Conservation (phyloP, 345 rosid genomes). For the Excoecaria agallocha region DNA sequence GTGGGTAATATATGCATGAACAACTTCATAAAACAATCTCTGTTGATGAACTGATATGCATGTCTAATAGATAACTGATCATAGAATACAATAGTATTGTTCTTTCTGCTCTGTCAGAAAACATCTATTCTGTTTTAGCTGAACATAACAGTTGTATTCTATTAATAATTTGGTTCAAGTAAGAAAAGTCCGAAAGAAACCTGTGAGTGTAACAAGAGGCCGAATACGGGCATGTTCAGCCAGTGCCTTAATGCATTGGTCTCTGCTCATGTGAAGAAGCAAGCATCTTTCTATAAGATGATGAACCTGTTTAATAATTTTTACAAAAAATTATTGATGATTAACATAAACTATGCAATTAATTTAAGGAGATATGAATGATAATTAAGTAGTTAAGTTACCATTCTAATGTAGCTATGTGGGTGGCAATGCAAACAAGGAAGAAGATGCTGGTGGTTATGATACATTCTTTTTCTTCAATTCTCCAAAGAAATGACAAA, state of each 20-base stretch:
- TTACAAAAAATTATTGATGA: background rate
- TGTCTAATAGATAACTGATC: too few species aligned
- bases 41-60: too few species aligned
- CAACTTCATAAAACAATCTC: too few species aligned
- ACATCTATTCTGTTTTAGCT: too few species aligned
- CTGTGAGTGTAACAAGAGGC: slow-evolving; percentile 68
- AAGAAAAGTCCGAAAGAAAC: slow-evolving; percentile 21
- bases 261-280: slow-evolving; percentile 66
- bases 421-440: slow-evolving; percentile 86
- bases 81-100: too few species aligned
- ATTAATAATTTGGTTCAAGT: too few species aligned
- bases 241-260: slow-evolving; percentile 65
- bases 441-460: slow-evolving; percentile 28
- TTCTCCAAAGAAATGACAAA: slow-evolving; percentile 26
- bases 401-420: slow-evolving; percentile 65
- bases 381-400: slow-evolving; percentile 23
- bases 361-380: background rate
- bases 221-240: slow-evolving; percentile 55
- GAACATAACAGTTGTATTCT: too few species aligned
- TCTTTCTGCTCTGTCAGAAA: too few species aligned
- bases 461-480: slow-evolving; percentile 26
- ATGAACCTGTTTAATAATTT: slow-evolving; percentile 51
- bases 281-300: slow-evolving; percentile 82
- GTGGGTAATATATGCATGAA: too few species aligned
- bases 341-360: background rate